phyloP scores from a whole-genome alignment of 768 basidiomycete species.

The Ephemerocybe angulata region DNA sequence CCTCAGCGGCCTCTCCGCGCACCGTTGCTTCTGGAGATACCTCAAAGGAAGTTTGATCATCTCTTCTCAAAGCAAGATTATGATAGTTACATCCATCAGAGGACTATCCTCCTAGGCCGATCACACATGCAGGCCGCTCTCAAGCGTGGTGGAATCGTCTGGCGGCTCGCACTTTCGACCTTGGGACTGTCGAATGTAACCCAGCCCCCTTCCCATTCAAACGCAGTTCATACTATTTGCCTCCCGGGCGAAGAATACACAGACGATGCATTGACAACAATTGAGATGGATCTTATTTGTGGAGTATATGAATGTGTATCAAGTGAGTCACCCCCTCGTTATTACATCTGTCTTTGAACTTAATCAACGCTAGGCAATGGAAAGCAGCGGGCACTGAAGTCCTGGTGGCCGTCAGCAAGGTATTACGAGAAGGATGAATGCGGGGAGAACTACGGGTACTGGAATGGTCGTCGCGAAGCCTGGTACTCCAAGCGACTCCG shows the following conservation, averaged over 20 bases:
- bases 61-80: background rate
- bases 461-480: background rate
- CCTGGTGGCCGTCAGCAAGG: background rate
- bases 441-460: background rate
- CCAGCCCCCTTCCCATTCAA: background rate
- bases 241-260: background rate
- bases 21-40: too few relatives aligned
- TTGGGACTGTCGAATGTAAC: background rate
- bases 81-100: background rate
- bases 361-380: background rate
- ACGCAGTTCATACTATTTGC: background rate
- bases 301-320: constrained; percentile 2
- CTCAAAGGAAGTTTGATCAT: too few relatives aligned
- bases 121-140: background rate
- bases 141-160: constrained; percentile 2
- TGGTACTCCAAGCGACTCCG: background rate
- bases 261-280: background rate
- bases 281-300: background rate
- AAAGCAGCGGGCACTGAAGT: background rate
- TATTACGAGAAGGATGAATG: constrained; percentile 4
- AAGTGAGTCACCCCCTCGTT: background rate
- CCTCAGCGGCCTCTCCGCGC: too few relatives aligned
- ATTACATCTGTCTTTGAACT: background rate
- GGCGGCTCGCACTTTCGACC: background rate
- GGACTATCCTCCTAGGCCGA: background rate